Percentiles rank a stretch among this genome's conserved stretches.
phyloP scores from a whole-genome alignment of 257 asterid genomes.

The Solanum sejunctum region DNA sequence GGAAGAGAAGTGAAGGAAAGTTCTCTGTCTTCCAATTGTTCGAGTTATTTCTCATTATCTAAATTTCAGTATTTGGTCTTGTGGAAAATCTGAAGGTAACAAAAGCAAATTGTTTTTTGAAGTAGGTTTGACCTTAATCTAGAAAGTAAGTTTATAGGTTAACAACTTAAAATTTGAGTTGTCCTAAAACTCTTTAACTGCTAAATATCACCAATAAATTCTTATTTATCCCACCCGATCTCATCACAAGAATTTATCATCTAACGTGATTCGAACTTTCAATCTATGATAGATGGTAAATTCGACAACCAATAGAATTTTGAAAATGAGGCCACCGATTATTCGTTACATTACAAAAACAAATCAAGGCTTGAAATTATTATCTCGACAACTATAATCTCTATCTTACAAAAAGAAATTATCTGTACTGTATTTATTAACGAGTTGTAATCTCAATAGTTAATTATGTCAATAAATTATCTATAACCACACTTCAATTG shows the following conservation, averaged over 20 bases:
- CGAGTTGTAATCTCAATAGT: not conserved
- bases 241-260: not conserved
- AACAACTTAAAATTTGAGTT: not conserved
- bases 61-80: not conserved
- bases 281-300: not conserved
- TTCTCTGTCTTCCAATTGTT: not conserved
- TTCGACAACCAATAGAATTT: not conserved
- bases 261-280: too few species aligned
- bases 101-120: not conserved
- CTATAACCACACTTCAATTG: not conserved
- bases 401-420: not conserved
- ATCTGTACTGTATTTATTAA: not conserved
- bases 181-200: not conserved
- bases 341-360: not conserved
- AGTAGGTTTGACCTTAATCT: not conserved
- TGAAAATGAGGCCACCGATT: not conserved
- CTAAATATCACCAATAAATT: not conserved
- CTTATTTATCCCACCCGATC: not conserved
- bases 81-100: not conserved
- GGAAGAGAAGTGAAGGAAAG: not conserved
- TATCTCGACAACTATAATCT: not conserved
- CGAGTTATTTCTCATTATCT: not conserved
- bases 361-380: not conserved
- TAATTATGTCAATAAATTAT: not conserved
- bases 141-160: not conserved